Evolutionary conservation across 371 early-diverging fungal species (phyloP), one percentile per base, ranked within the genome.

Genomic region (Circinella umbellata): DNA sequence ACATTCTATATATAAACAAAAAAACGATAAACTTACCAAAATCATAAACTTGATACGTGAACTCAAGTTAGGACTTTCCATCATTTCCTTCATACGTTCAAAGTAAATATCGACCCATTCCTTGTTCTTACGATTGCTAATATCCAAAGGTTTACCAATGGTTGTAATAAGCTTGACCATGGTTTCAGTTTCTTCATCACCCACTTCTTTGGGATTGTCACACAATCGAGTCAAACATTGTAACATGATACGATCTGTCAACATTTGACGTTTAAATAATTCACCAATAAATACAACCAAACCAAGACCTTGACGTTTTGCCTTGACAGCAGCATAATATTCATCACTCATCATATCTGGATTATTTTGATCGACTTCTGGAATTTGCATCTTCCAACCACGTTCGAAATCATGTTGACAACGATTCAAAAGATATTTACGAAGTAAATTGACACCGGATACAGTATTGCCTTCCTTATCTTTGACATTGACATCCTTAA

Each of bases 261-360:
- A 82, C 88, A 99, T 92, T 57, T 82, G 79, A 61, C 88, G 79
- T 83, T 94, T 93, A 90, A 93, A 99, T 61, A 99, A 85, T 80
- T 98, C 97, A 76, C 98, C 97, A 73, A 99, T 94, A 78, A 98
- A 97, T 55, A 85, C 82, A 42, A 96, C 91, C 73, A 98, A 91
- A 74, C 98, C 98, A 64, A 99, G 90, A 65, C 93, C 95, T 49
- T 93, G 92, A 71, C 98, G 95, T 89, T 99, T 98, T 65, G 94
- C 89, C 89, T 96, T 97, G 74, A 83, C 88, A 7, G 94, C 89
- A 67, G 90, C 85, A 78, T 95, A 95, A 79, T 97, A 92, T 69
- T 93, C 94, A 61, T 92, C 90, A 0, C 92, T 86, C 73, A 85
- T 73, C 87, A 90, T 84, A 36, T 85, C 66, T 11, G 65, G 77